phyloP scores from a whole-genome alignment of 148 eudicot genomes.

The Agrostemma githago region DNA sequence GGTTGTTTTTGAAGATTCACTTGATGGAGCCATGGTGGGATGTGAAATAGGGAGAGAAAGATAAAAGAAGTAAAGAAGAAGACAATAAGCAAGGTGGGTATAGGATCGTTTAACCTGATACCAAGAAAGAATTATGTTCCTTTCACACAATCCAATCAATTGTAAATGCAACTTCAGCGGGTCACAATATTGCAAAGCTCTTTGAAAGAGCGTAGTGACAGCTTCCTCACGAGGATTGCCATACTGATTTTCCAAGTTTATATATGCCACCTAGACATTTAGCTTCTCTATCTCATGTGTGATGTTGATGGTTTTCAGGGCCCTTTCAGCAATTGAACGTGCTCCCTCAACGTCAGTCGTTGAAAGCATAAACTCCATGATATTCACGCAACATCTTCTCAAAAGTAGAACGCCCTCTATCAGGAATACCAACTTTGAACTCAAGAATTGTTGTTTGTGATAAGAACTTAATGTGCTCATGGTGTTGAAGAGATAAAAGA shows the following conservation, averaged over 20 bases:
- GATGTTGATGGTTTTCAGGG: constrained; percentile 75
- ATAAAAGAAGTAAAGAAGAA: no score
- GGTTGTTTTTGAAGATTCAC: no score
- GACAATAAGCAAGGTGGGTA: no score
- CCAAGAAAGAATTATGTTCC: no score
- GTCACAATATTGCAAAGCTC: constrained; percentile 91
- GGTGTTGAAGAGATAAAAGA: constrained; percentile 58
- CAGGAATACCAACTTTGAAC: constrained; percentile 70
- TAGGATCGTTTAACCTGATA: no score
- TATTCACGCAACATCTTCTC: constrained; percentile 62
- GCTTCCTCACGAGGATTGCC: constrained; percentile 89
- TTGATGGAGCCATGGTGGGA: no score
- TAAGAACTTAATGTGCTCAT: constrained; percentile 74
- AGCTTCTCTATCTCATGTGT: constrained; percentile 81
- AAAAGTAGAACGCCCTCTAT: constrained; percentile 72
- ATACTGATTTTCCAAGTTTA: constrained; percentile 81
- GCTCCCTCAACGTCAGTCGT: constrained; percentile 84
- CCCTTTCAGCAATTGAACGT: constrained; percentile 90
- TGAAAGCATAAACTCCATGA: constrained; percentile 70
- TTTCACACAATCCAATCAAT: constrained; percentile 73
- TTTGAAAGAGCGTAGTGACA: constrained; percentile 58
- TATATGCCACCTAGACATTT: constrained; percentile 85
- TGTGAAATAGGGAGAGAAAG: no score
- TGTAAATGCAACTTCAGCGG: constrained; percentile 77
- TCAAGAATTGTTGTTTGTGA: constrained; percentile 61